Evolutionary conservation across 2,329 filamentous ascomycete genomes (phyloP), one percentile per base, ranked within the genome.

Genomic region (Aspergillus calidoustus): DNA sequence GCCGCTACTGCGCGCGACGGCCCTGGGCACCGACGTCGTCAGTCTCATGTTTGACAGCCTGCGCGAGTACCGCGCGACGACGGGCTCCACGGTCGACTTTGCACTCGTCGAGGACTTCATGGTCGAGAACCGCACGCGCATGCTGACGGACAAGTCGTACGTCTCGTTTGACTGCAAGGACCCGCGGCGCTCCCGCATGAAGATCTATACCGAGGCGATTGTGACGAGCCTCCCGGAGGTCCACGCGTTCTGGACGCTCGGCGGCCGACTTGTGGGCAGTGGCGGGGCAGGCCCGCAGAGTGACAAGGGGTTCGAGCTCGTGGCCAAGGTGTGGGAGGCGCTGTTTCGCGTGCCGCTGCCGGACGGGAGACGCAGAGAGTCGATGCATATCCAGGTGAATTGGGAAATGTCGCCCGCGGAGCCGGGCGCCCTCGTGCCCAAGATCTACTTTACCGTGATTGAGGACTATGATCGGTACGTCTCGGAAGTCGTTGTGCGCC

Each of bases 171-270:
- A 57, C 25, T 49, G 41, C 54, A 34, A 30, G 17, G 17, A 15
- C 43, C 46, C 46, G 23, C 7, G 15, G 28, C 6, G 30, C 22
- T 57, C 54, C 3, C 43, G 54, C 43, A 31, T 48, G 41, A 57
- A 57, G 22, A 34, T 57, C 8, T 57, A 57, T 22, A 13, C 30
- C 17, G 43, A n/a, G 19, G 43, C 38, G 15, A 25, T 22, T 11
- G 43, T 57, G 9, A 31, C 43, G 5, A 25, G 41, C 11, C 25
- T 57, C 4, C 9, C 23, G 17, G 41, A 57, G 28, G 54, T 49
- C 9, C 22, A 49, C 31, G 54, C 28, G 6, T 49, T 57, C 43
- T 57, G 54, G 54, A 57, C 54, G 8, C 28, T 57, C 17, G 54
- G 54, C 11, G 54, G 54, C 2, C 25, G 43, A 4, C 41, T 57